Base-by-base conservation (phyloP, 2,329 filamentous ascomycete genomes). In the Pseudodiploospora longispora region DNA sequence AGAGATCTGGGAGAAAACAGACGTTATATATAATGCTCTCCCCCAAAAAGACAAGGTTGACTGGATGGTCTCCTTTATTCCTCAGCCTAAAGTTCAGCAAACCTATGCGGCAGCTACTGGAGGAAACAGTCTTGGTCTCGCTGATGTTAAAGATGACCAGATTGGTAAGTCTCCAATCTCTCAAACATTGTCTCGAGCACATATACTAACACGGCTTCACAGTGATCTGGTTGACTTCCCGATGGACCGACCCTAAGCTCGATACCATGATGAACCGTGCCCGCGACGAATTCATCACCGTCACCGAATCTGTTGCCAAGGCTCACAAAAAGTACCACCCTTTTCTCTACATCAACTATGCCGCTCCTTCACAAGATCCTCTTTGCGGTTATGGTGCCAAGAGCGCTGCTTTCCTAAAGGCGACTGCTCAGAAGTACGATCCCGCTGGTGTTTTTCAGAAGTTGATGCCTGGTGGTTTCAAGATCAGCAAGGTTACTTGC, bases 291-390 rank as follows among this genome's bases (percentile, higher is more conserved):
- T 40, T 45, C 2, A 43, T 51, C 19, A 30, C 35, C 8, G 42
- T 40, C 5, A 34, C 47, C 1, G 38, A 36, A 2, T 10, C 42
- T n/a, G 43, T 45, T 28, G 41, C 40, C 12, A 41, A 48, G 36
- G 36, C 41, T 27, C 34, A 51, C 34, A 38, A 33, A 30, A 42
- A 42, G 3, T 46, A 44, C 31, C 31, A 10, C 19, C 42, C 45
- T 3, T 52, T 50, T 38, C 36, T 54, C 29, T 71, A 70, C 50
- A 58, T 71, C 41, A 71, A 72, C 52, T 72, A 72, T 45, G 67
- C 66, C 5, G 56, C 58, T 27, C 46, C 52, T 30, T 57, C 53
- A 19, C 67, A 72, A 47, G 55, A 65, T 34, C 62, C 65, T 2
- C 52, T 71, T 30, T 44, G 48, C 30, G 52, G 61, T 4, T 72